Base-by-base conservation (phyloP, 495 filamentous ascomycete genomes). In the Lasiosphaeria hispida region DNA sequence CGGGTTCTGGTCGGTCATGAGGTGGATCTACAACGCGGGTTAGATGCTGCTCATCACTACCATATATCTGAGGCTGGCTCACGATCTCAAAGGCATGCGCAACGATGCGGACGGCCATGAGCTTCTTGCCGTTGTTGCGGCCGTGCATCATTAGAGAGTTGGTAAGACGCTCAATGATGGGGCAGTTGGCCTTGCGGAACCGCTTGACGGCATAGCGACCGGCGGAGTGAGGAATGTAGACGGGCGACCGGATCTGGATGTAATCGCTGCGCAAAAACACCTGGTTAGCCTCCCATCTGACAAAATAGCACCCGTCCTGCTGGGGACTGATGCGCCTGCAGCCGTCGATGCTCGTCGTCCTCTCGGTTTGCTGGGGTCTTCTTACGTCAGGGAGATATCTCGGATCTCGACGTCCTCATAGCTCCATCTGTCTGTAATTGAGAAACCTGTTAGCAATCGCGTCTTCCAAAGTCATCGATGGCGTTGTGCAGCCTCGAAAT, bases 71-170 rank as follows among this genome's bases (percentile, higher is more conserved):
- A 19, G 48, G 35, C 39, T 6, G n/a, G 37, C 92, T 79, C 85
- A 96, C 92, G 75, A 99, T 97, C 82, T 97, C 95, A 79, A 99
- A 99, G 67, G 93, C 78, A 82, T 99, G 94, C 61, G 93, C 92
- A 70, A 99, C 93, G 63, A 99, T 99, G 77, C 94, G 92, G 76
- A 97, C 92, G 73, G 94, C 95, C 91, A 95, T 96, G 64, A 97
- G 87, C 90, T 99, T 99, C 88, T 99, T 99, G 80, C 94, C 94
- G 89, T 96, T 97, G 87, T 99, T 99, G 80, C 94, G 95, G 75
- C 94, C 94, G 85, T 99, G 96, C 95, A 97, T 97, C 94, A 99
- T 99, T 68, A 99, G 86, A 23, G 94, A 97, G 86, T 99, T 99
- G 82, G 95, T 97, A 60, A 99, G 87, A 75, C 94, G 93, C 89